Evolutionary conservation across 2,329 filamentous ascomycete species (phyloP), one percentile per base, ranked within the genome.

Genomic region (Diaporthe sp.): DNA sequence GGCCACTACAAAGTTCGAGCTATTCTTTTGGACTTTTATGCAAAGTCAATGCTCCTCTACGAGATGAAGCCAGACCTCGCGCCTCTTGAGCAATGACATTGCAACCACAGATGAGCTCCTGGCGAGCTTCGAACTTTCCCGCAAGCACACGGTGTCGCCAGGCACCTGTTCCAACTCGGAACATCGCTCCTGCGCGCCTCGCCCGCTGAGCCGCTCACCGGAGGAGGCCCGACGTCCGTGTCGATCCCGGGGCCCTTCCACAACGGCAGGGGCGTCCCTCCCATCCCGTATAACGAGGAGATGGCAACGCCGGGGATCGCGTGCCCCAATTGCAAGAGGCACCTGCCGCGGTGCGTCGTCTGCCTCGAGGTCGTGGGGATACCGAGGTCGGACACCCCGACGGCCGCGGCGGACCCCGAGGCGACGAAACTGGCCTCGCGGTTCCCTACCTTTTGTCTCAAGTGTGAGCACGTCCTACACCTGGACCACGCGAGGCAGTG

Each of bases 371-470:
- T 92, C 65, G 90, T 93, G 2, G 92, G 92, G 39, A 86, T 92
- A 56, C 90, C 91, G 71, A 87, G 91, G 58, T 91, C 90, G 42
- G 89, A 91, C 81, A 85, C 85, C 75, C 88, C 88, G 2, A 89
- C 90, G 79, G 83, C 85, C 71, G 86, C 86, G 56, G 81, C 85
- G 9, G 88, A 91, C 77, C 79, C 81, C 32, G 83, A 84, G 72
- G 82, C 84, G 58, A 69, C 53, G 2, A 81, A 84, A 78, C 82
- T 87, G 81, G 87, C 88, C 59, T 89, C 89, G 3, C 86, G 87
- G 59, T 93, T 93, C 78, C 90, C 91, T n/a, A 92, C 90, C 0
- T 93, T 93, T 78, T 94, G 92, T 75, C 85, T 93, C 58, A 88
- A 88, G 77, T 94, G 92, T 80, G 91, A 93, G 79, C 92, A 94